These are phyloP conservation scores for Xerocomellus amylosporus DNA, from an alignment of 768 basidiomycete species.

Conservation along the genomic window DNA sequence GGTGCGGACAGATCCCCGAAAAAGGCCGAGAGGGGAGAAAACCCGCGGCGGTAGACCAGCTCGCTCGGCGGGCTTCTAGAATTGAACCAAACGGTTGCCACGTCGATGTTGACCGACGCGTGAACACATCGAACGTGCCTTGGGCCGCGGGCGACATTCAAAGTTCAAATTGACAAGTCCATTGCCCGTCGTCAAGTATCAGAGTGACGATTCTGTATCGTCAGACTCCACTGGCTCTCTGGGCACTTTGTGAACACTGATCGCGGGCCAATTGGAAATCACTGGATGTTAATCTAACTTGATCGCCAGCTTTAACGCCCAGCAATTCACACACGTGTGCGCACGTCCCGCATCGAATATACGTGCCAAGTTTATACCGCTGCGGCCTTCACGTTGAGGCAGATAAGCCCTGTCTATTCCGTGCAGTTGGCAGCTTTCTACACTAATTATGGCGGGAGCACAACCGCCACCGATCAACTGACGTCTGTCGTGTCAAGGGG, in stretches of 20 bases:
- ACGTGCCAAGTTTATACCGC: background rate
- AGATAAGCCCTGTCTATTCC: background rate
- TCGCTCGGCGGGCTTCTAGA: background rate
- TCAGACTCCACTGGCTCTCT: background rate
- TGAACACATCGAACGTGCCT: background rate
- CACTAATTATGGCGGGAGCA: background rate
- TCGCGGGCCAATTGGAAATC: background rate
- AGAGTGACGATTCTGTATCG: background rate
- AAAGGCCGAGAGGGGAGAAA: background rate
- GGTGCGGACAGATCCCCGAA: background rate
- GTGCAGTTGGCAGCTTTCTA: constrained; percentile 1
- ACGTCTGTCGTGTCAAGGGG: constrained; percentile 7
- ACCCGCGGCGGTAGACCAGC: background rate
- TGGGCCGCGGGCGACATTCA: background rate
- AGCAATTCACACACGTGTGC: background rate
- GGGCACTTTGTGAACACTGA: background rate
- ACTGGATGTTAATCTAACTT: background rate
- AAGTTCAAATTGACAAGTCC: background rate
- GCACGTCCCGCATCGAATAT: background rate
- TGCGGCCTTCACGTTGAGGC: background rate
- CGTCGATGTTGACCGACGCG: background rate
- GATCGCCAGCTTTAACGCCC: background rate
- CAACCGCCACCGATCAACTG: constrained; percentile 3
- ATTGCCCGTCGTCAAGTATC: background rate
- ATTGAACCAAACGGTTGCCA: background rate